Base-by-base conservation (phyloP, 768 basidiomycete genomes). In the Lenzites betulinus region DNA sequence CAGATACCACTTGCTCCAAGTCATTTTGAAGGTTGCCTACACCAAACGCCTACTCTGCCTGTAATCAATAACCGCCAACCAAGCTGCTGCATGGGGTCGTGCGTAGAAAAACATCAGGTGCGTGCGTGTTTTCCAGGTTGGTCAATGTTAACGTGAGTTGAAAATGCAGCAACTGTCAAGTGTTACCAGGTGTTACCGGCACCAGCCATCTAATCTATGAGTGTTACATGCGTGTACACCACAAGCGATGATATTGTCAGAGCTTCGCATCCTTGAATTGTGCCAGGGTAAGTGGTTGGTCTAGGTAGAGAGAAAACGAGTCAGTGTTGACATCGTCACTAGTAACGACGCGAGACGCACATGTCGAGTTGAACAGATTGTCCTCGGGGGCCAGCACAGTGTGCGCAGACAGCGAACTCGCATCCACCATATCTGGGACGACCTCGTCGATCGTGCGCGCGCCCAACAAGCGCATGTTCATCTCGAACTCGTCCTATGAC, bases 401-500 rank as follows among this genome's bases (percentile, higher is more conserved):
- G 65, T 92, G 92, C 22, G 78, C 71, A 51, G 79, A 75, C 30
- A 95, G 75, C 51, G 83, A 86, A 2, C 84, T 84, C 5, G 86
- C 85, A 60, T 97, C 93, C 4, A 97, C 92, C 94, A 98, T 94
- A 42, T 86, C 83, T 0, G 90, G 91, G 0, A 86, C 83, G 51
- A 97, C 76, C 39, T 97, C 92, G 49, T 82, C 81, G 44, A 97
- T 74, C 0, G 84, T 88, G 7, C 81, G 84, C 0, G 94, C 94
- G 6, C 95, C 95, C 35, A 98, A 75, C 3, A 97, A 78, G 9
- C 94, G 88, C 85, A 97, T 83, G 76, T 95, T 93, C 95, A 97
- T 97, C 77, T 95, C 92, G 67, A 98, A 92, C 74, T 98, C 95
- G 66, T 94, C 92, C 93, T 96, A 67, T n/a, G 5, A 15, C 15